Base-by-base conservation (phyloP, 1,284 basidiomycete genomes). In the Pascua sp. region DNA sequence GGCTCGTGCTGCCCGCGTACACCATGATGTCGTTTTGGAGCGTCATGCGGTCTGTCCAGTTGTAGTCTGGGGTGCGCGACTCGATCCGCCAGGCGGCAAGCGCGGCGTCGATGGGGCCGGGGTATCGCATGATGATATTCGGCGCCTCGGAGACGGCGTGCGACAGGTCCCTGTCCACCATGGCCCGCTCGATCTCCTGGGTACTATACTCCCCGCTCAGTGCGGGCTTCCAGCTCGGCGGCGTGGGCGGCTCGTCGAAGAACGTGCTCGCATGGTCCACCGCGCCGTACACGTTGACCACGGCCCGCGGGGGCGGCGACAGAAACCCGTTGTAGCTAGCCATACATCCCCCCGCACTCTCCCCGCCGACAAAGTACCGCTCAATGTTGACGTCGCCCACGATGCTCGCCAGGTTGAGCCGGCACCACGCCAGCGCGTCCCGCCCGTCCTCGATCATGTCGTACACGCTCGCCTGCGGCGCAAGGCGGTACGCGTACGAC, bases 291-390 rank as follows among this genome's bases (percentile, higher is more conserved):
- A 53, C 16, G 40, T 53, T 24, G 18, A 52, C 12, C 18, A 57
- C n/a, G 45, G 45, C 44, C 12, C 56, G 60, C 0, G 70, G 70
- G 15, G 54, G 48, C 4, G 66, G 66, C 5, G 44, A 15, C 10
- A 68, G 53, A 5, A 15, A 8, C n/a, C n/a, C n/a, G n/a, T n/a
- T n/a, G n/a, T n/a, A n/a, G n/a, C n/a, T 42, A 12, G 66, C 53
- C 5, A 72, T 52, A 0, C 61, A 57, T 5, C 66, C 71, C 18
- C 71, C 71, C 2, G 70, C 67, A 1, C 56, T 61, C 48, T 72
- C 70, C 1, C 71, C 71, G 4, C 54, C 70, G n/a, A 68, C 63
- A 24, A 62, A 58, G 44, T 61, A 70, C 16, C 49, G 37, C 7
- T 63, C 55, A 5, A 71, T 45, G 50, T 64, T 60, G 47, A 70